These are phyloP conservation scores for Saururus chinensis DNA, from an alignment of 164 flowering plant species.

Conservation along the genomic window DNA sequence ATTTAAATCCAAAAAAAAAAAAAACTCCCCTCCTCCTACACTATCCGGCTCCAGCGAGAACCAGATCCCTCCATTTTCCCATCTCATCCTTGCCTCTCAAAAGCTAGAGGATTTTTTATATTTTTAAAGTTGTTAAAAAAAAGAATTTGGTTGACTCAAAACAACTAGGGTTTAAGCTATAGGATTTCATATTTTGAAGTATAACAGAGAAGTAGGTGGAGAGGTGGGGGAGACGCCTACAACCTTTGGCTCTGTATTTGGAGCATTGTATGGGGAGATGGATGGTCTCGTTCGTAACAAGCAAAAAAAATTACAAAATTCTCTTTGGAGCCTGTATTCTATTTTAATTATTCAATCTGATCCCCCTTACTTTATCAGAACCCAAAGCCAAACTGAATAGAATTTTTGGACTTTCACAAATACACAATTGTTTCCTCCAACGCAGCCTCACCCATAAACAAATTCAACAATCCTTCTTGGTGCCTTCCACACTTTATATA, in stretches of 20 bases:
- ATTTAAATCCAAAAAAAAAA: too few species aligned
- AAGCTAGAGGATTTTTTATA: too few species aligned
- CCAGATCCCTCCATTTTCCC: too few species aligned
- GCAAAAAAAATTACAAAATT: conserved; percentile 23
- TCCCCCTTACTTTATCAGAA: conserved; percentile 13
- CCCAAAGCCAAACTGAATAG: conserved; percentile 54
- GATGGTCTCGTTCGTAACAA: conserved; percentile 18
- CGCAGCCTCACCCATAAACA: conserved; percentile 20
- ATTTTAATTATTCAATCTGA: conserved; percentile 16
- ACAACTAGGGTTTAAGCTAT: conserved; percentile 7
- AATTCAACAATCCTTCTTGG: conserved; percentile 5
- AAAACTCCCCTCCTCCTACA: too few species aligned
- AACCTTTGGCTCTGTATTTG: too few species aligned
- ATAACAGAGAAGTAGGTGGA: conserved; percentile 4
- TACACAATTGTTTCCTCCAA: conserved; percentile 43
- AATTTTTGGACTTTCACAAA: conserved; percentile 69
- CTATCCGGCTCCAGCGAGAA: too few species aligned
- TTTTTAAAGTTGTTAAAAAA: conserved; percentile 4
- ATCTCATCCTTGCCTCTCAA: too few species aligned
- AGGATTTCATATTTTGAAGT: too few species aligned
- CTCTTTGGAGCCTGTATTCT: conserved; percentile 12
- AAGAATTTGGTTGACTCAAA: conserved; percentile 3
- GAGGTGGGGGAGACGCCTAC: too few species aligned
- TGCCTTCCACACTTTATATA: background rate
- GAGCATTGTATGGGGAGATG: conserved; percentile 15